These are phyloP conservation scores for Artemisia annua DNA, from an alignment of 129 eudicot genomes.

Conservation along the genomic window DNA sequence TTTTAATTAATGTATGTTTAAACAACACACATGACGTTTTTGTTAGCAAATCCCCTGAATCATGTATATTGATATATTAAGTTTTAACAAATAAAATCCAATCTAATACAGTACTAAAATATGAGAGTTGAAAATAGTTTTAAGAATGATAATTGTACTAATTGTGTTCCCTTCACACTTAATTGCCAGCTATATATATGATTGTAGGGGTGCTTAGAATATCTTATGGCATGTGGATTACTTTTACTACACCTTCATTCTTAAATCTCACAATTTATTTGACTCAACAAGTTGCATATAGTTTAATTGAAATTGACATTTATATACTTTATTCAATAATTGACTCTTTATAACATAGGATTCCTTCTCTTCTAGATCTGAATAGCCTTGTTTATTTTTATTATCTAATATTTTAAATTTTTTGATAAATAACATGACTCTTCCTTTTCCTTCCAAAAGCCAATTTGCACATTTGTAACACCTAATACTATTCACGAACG, in stretches of 20 bases:
- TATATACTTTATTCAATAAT: background rate
- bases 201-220: conserved; percentile 9
- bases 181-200: conserved; percentile 18
- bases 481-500: too few species aligned
- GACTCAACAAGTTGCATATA: background rate
- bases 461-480: too few species aligned
- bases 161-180: conserved; percentile 20
- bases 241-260: background rate
- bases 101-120: too few species aligned
- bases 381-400: background rate
- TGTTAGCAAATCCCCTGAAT: too few species aligned
- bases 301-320: background rate
- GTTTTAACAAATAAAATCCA: too few species aligned
- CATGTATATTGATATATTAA: too few species aligned
- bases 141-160: background rate
- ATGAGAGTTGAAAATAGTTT: background rate
- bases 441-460: too few species aligned
- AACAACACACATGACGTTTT: too few species aligned
- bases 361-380: background rate
- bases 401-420: background rate
- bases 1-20: too few species aligned
- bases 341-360: conserved; percentile 1
- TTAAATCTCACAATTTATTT: background rate
- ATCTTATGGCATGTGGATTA: conserved; percentile 16
- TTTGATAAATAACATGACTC: too few species aligned